Percentiles rank a stretch among this genome's conserved stretches.
These are phyloP conservation scores for Graphium sp. DNA, from an alignment of 2,329 filamentous ascomycete genomes.

Conservation along the genomic window DNA sequence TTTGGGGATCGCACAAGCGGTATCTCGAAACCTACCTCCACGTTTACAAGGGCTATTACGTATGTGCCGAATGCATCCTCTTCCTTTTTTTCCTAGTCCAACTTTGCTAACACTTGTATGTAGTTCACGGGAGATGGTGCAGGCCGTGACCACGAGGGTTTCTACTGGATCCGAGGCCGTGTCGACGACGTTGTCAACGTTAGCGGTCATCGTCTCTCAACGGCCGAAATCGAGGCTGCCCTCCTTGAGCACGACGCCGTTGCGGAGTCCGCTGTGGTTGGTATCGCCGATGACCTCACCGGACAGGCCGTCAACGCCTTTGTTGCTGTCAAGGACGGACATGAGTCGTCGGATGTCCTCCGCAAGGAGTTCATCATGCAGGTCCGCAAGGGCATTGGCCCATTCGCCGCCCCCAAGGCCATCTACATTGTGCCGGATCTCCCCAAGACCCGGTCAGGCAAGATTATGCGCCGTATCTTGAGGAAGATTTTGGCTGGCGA, in stretches of 20 bases:
- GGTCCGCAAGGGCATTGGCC: constrained; percentile 92
- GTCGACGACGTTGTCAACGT: constrained; percentile 99
- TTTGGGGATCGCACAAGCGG: constrained; percentile 93
- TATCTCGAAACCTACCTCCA: constrained; percentile 99
- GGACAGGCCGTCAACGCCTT: constrained; percentile 97
- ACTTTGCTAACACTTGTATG: background rate
- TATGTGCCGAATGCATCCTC: constrained; percentile 29
- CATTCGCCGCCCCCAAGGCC: constrained; percentile 90
- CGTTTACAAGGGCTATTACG: constrained; percentile 96
- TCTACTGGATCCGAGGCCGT: constrained; percentile 98
- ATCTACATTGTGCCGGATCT: constrained; percentile 84
- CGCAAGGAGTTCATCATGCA: constrained; percentile 90
- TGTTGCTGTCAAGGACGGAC: constrained; percentile 81
- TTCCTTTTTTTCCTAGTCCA: constrained; percentile 5
- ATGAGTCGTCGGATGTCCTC: constrained; percentile 59
- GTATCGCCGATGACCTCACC: constrained; percentile 81
- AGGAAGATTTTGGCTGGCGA: constrained; percentile 95
- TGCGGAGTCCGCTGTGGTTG: constrained; percentile 89
- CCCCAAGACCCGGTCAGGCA: constrained; percentile 92
- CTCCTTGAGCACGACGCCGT: constrained; percentile 82
- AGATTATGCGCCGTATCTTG: constrained; percentile 97
- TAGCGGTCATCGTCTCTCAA: constrained; percentile 87
- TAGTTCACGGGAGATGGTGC: constrained; percentile 89
- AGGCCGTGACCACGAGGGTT: constrained; percentile 90
- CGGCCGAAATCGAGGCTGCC: constrained; percentile 93